These are phyloP conservation scores for Persicaria maculosa DNA, from an alignment of 148 eudicot species.

Conservation along the genomic window DNA sequence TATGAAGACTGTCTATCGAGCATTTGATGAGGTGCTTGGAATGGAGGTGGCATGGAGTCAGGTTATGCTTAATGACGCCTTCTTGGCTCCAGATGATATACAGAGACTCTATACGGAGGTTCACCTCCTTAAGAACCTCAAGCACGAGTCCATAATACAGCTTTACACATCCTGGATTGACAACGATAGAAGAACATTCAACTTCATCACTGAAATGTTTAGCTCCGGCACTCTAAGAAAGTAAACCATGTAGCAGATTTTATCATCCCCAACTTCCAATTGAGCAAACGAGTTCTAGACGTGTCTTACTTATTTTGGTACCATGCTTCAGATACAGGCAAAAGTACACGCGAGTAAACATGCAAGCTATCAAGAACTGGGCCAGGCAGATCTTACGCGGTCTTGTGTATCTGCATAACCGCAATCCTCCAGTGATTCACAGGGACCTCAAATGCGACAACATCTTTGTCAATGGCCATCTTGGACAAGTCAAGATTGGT, in stretches of 20 bases:
- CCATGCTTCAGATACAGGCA: conserved; percentile 53
- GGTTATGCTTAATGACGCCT: conserved; percentile 45
- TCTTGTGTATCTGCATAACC: conserved; percentile 67
- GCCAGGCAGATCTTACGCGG: conserved; percentile 73
- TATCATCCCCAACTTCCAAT: neutral
- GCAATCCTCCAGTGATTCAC: conserved; percentile 82
- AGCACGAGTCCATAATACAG: conserved; percentile 60
- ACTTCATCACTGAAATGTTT: conserved; percentile 92
- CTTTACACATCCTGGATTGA: conserved; percentile 75
- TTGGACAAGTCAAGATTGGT: conserved; percentile 94
- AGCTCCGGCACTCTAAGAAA: conserved; percentile 91
- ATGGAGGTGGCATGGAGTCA: conserved; percentile 96
- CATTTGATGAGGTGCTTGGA: conserved; percentile 69
- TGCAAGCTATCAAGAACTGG: conserved; percentile 77
- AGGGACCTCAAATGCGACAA: conserved; percentile 92
- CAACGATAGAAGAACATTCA: conserved; percentile 49
- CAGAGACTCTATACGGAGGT: conserved; percentile 77
- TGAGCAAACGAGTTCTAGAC: neutral
- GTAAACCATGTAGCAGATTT: conserved; percentile 30
- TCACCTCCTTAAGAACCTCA: conserved; percentile 66
- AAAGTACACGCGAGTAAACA: conserved; percentile 51
- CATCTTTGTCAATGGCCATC: conserved; percentile 85
- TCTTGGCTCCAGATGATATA: conserved; percentile 52
- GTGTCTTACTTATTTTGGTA: neutral
- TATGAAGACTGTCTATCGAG: conserved; percentile 70